phyloP scores from a whole-genome alignment of 108 stramenopile genomes.

The Cyclotella cryptica region DNA sequence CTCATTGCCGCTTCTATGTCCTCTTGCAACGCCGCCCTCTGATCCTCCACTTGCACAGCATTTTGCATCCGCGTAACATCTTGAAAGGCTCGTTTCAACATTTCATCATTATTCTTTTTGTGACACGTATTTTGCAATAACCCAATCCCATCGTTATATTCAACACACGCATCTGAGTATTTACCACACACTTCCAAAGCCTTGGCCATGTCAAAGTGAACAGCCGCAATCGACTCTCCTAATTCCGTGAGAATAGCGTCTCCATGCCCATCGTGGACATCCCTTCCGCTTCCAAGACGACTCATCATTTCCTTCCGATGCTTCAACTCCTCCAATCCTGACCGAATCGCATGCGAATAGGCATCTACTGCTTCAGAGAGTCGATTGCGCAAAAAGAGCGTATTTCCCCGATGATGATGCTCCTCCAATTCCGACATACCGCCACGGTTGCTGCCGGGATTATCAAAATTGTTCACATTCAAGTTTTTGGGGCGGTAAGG shows the following conservation, averaged over 20 bases:
- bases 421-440: constrained; percentile 12
- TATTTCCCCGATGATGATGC: constrained; percentile 20
- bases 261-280: background rate
- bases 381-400: constrained; percentile 31
- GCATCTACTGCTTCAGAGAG: constrained; percentile 47
- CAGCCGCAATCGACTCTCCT: constrained; percentile 21
- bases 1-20: constrained; percentile 25
- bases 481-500: constrained; percentile 11
- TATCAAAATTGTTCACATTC: background rate
- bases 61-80: constrained; percentile 35
- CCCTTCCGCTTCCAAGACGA: constrained; percentile 7
- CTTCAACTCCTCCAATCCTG: constrained; percentile 41
- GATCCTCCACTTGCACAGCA: constrained; percentile 18
- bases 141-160: constrained; percentile 33
- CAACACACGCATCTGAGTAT: constrained; percentile 27
- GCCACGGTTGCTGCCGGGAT: background rate
- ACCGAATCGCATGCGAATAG: constrained; percentile 35
- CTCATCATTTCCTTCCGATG: constrained; percentile 25
- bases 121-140: constrained; percentile 31
- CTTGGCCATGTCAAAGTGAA: constrained; percentile 36
- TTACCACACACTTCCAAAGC: constrained; percentile 40
- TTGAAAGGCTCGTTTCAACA: constrained; percentile 13
- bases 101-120: constrained; percentile 16
- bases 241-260: constrained; percentile 15
- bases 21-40: constrained; percentile 2